These are phyloP conservation scores for Capillidium heterosporum DNA, from an alignment of 371 early-diverging fungal species.

Conservation along the genomic window DNA sequence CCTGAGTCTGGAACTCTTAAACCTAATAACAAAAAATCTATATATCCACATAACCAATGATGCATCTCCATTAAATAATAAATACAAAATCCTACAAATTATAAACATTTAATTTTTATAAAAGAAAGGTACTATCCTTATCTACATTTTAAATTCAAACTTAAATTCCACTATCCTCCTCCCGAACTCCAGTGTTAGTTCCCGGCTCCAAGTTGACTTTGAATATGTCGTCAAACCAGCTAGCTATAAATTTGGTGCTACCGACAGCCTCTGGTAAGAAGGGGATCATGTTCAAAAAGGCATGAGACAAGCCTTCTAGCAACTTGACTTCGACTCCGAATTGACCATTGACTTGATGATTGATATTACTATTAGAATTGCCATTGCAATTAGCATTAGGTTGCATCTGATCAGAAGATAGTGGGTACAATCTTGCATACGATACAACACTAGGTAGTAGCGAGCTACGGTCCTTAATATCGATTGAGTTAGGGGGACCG, in stretches of 20 bases:
- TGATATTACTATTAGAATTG: neutral
- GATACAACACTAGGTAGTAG: neutral
- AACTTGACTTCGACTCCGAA: constrained; percentile 35
- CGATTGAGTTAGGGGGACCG: neutral
- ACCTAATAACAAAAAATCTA: too few relatives aligned
- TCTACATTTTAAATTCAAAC: too few relatives aligned
- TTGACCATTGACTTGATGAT: constrained; percentile 5
- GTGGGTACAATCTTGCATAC: constrained; percentile 1
- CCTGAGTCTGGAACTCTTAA: too few relatives aligned
- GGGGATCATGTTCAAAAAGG: constrained; percentile 71
- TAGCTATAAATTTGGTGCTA: neutral
- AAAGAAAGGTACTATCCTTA: too few relatives aligned
- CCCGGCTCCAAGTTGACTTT: neutral
- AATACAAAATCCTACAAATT: too few relatives aligned
- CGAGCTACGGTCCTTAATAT: neutral
- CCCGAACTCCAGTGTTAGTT: too few relatives aligned
- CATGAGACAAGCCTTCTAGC: constrained; percentile 84
- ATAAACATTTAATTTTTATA: too few relatives aligned
- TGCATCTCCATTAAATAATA: too few relatives aligned
- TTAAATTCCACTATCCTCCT: too few relatives aligned
- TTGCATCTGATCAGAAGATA: constrained; percentile 9
- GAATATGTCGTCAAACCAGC: constrained; percentile 1
- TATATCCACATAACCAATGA: too few relatives aligned
- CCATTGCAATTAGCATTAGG: neutral
- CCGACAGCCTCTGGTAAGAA: constrained; percentile 58